phyloP scores from a whole-genome alignment of 2,329 filamentous ascomycete genomes.

The Fusarium pseudonygamai region DNA sequence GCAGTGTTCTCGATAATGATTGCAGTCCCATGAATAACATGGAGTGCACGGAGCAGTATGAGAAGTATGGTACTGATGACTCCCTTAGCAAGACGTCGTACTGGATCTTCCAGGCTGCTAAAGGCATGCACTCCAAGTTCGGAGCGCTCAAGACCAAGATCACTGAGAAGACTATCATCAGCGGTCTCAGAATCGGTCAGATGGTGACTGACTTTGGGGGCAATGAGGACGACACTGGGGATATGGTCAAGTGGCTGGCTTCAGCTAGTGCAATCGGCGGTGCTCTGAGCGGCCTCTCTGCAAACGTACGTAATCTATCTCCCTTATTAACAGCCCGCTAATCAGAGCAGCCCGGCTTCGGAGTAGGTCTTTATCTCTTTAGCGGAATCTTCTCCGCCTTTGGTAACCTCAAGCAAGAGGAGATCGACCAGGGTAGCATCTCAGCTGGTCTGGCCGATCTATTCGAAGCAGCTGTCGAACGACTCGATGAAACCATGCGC shows the following conservation, averaged over 20 bases:
- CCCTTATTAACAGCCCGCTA: fast-evolving
- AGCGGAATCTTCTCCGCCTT: neutral
- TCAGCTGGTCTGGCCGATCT: neutral
- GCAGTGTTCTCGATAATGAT: neutral
- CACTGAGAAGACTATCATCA: neutral
- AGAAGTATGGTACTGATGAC: neutral
- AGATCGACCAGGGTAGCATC: constrained; percentile 9
- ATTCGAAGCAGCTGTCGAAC: neutral
- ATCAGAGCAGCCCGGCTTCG: neutral
- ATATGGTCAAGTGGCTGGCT: constrained; percentile 9
- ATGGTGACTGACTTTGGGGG: constrained; percentile 8
- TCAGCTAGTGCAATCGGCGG: neutral
- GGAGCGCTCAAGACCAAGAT: neutral
- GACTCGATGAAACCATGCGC: neutral
- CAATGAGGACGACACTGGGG: neutral
- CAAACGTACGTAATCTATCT: neutral
- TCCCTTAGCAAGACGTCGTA: constrained; percentile 7
- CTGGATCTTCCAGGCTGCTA: constrained; percentile 25
- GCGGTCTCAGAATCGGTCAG: neutral
- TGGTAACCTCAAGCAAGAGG: neutral
- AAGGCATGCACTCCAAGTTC: constrained; percentile 14
- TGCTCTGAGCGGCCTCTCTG: neutral
- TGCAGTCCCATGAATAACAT: constrained; percentile 3
- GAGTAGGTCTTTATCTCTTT: neutral
- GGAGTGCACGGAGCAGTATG: constrained; percentile 7